Conservation (phyloP, 1,139 yeast species). For the Nadsonia commutata region DNA sequence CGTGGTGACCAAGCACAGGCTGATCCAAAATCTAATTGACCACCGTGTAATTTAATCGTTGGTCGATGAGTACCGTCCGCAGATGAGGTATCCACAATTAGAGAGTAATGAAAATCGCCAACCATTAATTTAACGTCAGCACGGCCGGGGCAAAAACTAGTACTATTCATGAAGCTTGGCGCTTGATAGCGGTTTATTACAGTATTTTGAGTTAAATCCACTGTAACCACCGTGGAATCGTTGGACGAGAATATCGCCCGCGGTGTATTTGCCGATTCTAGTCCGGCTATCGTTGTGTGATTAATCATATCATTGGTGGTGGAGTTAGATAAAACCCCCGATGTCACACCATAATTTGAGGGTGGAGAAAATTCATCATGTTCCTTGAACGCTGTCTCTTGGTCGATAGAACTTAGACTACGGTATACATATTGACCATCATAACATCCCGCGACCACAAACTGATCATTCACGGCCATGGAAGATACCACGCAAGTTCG, state of each 20-base stretch:
- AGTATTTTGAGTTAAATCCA: conserved; percentile 24
- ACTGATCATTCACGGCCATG: conserved; percentile 29
- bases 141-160: conserved; percentile 29
- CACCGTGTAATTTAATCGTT: conserved; percentile 19
- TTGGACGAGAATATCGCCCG: conserved; percentile 32
- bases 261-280: conserved; percentile 13
- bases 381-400: conserved; percentile 12
- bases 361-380: conserved; percentile 20
- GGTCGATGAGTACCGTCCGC: conserved; percentile 6
- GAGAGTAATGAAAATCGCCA: conserved; percentile 35
- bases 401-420: not conserved
- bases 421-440: conserved; percentile 35
- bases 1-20: conserved; percentile 42
- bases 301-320: conserved; percentile 42
- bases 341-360: conserved; percentile 7
- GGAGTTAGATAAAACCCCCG: conserved; percentile 30
- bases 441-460: conserved; percentile 40
- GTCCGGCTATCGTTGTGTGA: conserved; percentile 33
- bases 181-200: conserved; percentile 13
- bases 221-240: conserved; percentile 30
- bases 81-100: conserved; percentile 32
- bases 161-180: conserved; percentile 40
- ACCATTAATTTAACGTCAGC: conserved; percentile 30
- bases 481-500: conserved; percentile 31
- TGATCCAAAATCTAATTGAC: conserved; percentile 44